These are phyloP conservation scores for Lycium barbarum DNA, from an alignment of 257 asterid genomes.

Conservation along the genomic window DNA sequence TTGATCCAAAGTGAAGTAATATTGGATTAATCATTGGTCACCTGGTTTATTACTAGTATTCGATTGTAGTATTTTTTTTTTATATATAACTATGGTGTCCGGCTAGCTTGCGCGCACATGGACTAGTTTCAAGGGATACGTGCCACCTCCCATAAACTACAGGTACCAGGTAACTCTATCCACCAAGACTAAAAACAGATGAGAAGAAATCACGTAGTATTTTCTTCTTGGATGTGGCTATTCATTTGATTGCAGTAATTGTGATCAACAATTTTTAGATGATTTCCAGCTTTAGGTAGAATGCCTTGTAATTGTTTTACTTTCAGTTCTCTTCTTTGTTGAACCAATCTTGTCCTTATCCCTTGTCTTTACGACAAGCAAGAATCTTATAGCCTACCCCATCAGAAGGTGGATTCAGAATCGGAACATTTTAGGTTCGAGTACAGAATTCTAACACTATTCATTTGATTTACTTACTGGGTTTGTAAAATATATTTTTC, in stretches of 20 bases:
- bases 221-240: too few relatives aligned
- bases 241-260: constrained; percentile 14
- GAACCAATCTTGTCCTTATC: neutral
- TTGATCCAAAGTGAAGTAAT: neutral
- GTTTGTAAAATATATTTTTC: neutral
- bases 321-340: neutral
- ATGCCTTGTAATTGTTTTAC: neutral
- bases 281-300: neutral
- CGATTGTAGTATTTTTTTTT: too few relatives aligned
- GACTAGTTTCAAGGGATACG: too few relatives aligned
- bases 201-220: too few relatives aligned
- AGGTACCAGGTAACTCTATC: too few relatives aligned
- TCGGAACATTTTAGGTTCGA: neutral
- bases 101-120: too few relatives aligned
- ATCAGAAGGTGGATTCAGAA: neutral
- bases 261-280: neutral
- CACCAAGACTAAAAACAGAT: too few relatives aligned
- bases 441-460: neutral
- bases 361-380: neutral
- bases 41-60: too few relatives aligned
- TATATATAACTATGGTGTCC: too few relatives aligned
- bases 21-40: neutral
- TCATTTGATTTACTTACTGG: neutral
- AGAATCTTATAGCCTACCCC: neutral
- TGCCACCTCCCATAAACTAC: too few relatives aligned